Conservation (phyloP, 2,329 filamentous ascomycete species). For the Lachnellula cervina region DNA sequence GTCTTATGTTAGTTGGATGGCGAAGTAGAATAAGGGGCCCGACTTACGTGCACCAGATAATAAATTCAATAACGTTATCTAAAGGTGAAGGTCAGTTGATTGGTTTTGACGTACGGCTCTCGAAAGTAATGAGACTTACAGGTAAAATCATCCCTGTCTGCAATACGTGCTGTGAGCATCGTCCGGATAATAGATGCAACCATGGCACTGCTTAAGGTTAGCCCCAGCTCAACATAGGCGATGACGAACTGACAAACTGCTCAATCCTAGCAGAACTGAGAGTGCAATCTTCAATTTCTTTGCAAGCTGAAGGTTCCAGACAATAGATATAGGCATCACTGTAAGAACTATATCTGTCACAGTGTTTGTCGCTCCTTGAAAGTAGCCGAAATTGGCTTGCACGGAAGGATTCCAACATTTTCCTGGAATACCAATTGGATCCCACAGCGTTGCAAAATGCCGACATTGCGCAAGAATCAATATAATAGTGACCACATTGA, state of each 20-base stretch:
- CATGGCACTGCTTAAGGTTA: slow-evolving; percentile 5
- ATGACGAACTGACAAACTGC: slow-evolving; percentile 7
- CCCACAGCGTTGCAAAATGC: neutral
- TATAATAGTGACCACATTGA: slow-evolving; percentile 5
- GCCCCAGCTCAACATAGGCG: neutral
- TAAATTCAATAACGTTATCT: slow-evolving; percentile 9
- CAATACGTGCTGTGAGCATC: slow-evolving; percentile 4
- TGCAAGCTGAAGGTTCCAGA: slow-evolving; percentile 11
- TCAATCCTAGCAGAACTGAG: slow-evolving; percentile 7
- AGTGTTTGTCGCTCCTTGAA: slow-evolving; percentile 6
- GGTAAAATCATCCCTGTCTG: slow-evolving; percentile 9
- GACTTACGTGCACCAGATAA: slow-evolving; percentile 6
- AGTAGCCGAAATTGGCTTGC: slow-evolving; percentile 3
- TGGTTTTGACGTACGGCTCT: neutral
- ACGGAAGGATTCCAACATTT: neutral
- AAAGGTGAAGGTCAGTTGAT: neutral
- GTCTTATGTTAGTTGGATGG: neutral
- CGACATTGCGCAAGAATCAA: slow-evolving; percentile 3
- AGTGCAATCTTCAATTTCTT: slow-evolving; percentile 8
- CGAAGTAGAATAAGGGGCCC: too few species aligned
- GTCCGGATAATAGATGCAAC: slow-evolving; percentile 11
- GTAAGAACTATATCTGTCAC: slow-evolving; percentile 11
- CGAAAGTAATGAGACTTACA: slow-evolving; percentile 2
- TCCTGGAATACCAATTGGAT: slow-evolving; percentile 3
- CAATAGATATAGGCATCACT: slow-evolving; percentile 6